Evolutionary conservation across 2,329 filamentous ascomycete genomes (phyloP).

Genomic region (Atkinsonella hypoxylon): DNA sequence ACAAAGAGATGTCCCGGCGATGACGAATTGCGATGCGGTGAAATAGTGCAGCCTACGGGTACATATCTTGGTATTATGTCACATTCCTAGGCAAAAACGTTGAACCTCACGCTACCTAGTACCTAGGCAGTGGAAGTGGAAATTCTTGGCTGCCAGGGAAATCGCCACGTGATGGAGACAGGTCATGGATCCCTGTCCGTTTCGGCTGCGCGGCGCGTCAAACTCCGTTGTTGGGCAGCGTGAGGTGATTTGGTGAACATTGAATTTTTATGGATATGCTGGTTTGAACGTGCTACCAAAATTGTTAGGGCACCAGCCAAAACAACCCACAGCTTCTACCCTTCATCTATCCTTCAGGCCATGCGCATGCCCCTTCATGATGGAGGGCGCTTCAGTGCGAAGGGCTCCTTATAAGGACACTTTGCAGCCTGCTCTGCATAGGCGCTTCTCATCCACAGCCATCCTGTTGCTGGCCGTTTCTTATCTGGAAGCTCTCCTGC

Average conservation of each 20-base stretch:
- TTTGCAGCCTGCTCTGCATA: constrained; percentile 76
- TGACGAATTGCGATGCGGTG: no score
- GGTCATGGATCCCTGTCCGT: constrained; percentile 3
- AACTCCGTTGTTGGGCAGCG: no score
- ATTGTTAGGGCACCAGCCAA: background rate
- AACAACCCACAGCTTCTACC: constrained; percentile 7
- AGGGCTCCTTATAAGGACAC: constrained; percentile 71
- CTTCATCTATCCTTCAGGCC: constrained; percentile 8
- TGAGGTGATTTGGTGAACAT: constrained; percentile 4
- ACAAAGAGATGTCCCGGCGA: no score
- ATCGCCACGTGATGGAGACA: constrained; percentile 17
- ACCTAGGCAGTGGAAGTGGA: no score
- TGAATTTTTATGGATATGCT: constrained; percentile 21
- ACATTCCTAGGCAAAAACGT: no score
- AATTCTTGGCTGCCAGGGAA: constrained; percentile 4
- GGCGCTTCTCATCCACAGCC: constrained; percentile 71
- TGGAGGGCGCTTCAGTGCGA: constrained; percentile 43
- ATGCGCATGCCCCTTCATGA: constrained; percentile 34
- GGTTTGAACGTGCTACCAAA: constrained; percentile 10
- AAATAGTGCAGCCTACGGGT: no score
- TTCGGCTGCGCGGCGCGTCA: no score
- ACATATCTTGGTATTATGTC: no score
- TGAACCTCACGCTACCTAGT: no score
- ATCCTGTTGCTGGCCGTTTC: constrained; percentile 57
- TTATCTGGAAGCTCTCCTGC: constrained; percentile 58